These are phyloP conservation scores for Yamadazyma diospyri DNA, from an alignment of 1,139 yeast species.

Conservation along the genomic window DNA sequence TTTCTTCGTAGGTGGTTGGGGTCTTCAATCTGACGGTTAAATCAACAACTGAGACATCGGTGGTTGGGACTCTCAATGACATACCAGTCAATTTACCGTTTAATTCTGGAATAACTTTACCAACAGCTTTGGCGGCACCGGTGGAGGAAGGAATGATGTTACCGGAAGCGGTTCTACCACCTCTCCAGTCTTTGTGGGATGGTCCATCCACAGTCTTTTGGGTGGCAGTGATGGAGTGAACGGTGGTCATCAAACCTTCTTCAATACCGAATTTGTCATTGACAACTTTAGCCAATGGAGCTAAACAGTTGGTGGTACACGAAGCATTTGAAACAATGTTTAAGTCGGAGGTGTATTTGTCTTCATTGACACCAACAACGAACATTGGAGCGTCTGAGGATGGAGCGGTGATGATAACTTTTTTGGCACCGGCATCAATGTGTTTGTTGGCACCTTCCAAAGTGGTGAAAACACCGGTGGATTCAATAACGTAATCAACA, in stretches of 20 bases:
- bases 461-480: constrained; percentile 87
- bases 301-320: constrained; percentile 88
- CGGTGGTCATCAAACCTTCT: constrained; percentile 90
- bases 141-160: constrained; percentile 88
- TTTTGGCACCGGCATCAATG: constrained; percentile 84
- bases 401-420: constrained; percentile 86
- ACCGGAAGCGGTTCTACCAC: constrained; percentile 89
- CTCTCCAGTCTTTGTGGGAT: constrained; percentile 93
- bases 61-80: constrained; percentile 86
- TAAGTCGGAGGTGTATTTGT: constrained; percentile 67
- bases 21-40: constrained; percentile 56
- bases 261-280: constrained; percentile 77
- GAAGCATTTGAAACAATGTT: constrained; percentile 80
- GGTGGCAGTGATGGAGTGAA: constrained; percentile 87
- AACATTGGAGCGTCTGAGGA: constrained; percentile 88
- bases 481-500: constrained; percentile 79
- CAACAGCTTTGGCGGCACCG: constrained; percentile 93
- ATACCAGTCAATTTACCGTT: constrained; percentile 89
- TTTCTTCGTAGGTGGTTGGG: constrained; percentile 71
- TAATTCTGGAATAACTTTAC: constrained; percentile 84
- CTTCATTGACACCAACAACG: constrained; percentile 79
- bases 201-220: constrained; percentile 92
- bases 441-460: constrained; percentile 76
- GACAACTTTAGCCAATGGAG: constrained; percentile 82
- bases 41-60: constrained; percentile 69